Conservation (phyloP, 768 basidiomycete species). For the Leucocoprinus leucothites region DNA sequence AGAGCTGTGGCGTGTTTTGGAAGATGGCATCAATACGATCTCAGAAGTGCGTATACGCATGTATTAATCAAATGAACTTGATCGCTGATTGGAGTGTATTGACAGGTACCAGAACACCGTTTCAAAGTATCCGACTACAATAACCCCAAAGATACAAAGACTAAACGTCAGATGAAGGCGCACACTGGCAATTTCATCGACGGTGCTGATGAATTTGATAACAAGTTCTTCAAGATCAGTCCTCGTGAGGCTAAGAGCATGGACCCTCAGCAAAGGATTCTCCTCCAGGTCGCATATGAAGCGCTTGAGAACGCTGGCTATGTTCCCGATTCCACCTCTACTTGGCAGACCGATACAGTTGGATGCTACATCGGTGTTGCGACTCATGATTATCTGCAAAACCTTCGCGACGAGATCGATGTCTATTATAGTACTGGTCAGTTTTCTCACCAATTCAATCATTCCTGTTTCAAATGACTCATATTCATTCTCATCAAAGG, state of each 20-base stretch:
- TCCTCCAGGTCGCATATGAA: constrained; percentile 64
- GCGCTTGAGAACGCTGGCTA: constrained; percentile 74
- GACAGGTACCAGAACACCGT: constrained; percentile 59
- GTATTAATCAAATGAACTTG: not conserved
- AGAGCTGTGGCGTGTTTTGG: constrained; percentile 59
- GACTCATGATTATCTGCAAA: constrained; percentile 68
- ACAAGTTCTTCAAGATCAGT: constrained; percentile 67
- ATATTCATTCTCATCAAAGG: constrained; percentile 34
- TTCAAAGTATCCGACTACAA: constrained; percentile 49
- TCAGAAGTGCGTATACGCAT: constrained; percentile 40
- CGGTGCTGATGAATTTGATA: constrained; percentile 59
- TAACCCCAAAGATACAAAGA: constrained; percentile 28
- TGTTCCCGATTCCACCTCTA: constrained; percentile 55
- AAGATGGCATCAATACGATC: constrained; percentile 54
- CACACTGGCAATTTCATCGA: constrained; percentile 64
- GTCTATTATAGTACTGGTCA: constrained; percentile 70
- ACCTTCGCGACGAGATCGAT: constrained; percentile 59
- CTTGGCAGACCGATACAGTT: constrained; percentile 50
- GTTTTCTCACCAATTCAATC: not conserved
- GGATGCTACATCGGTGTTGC: constrained; percentile 72
- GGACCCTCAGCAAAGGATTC: constrained; percentile 74
- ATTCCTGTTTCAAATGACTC: not conserved
- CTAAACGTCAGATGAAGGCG: constrained; percentile 40
- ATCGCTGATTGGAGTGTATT: constrained; percentile 4
- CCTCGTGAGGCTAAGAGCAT: constrained; percentile 74